Percentiles rank a stretch among this genome's conserved stretches.
phyloP scores from a whole-genome alignment of 2,329 filamentous ascomycete species.

The Aphanoascus verrucosus region DNA sequence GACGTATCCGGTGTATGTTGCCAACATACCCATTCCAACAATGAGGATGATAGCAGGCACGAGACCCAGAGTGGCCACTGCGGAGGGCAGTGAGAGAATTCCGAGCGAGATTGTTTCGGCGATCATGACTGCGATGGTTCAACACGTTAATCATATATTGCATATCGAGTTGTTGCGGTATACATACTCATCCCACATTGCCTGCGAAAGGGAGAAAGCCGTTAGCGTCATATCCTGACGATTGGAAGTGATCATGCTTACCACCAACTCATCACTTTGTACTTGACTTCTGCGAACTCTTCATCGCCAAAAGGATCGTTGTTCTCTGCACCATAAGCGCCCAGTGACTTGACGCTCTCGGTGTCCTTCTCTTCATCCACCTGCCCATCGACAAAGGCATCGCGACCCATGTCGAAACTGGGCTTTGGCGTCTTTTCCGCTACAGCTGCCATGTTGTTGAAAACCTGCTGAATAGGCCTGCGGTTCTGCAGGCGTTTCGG shows the following conservation, averaged over 20 bases:
- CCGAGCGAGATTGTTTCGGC: slow-evolving; percentile 51
- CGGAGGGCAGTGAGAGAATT: slow-evolving; percentile 45
- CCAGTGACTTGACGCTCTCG: slow-evolving; percentile 6
- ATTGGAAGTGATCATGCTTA: slow-evolving; percentile 19
- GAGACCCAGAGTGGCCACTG: slow-evolving; percentile 43
- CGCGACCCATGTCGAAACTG: not conserved
- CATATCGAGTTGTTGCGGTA: not conserved
- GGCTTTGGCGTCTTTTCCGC: not conserved
- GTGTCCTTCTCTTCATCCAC: slow-evolving; percentile 1
- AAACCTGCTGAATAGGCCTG: not conserved
- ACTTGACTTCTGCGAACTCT: slow-evolving; percentile 38
- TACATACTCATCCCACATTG: slow-evolving; percentile 34
- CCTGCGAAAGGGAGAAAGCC: slow-evolving; percentile 19
- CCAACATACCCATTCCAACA: slow-evolving; percentile 43
- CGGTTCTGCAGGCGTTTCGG: not conserved
- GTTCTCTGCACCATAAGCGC: slow-evolving; percentile 17
- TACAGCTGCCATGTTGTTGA: not conserved
- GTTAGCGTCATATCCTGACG: not conserved
- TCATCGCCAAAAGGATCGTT: slow-evolving; percentile 34
- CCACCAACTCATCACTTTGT: slow-evolving; percentile 43
- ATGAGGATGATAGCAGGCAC: slow-evolving; percentile 46
- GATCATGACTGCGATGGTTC: slow-evolving; percentile 39
- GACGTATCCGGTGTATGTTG: slow-evolving; percentile 52
- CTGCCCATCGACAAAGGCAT: not conserved
- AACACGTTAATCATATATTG: not conserved